These are phyloP conservation scores for Danielia reshetovae DNA, from an alignment of 805 yeast species.

Conservation along the genomic window DNA sequence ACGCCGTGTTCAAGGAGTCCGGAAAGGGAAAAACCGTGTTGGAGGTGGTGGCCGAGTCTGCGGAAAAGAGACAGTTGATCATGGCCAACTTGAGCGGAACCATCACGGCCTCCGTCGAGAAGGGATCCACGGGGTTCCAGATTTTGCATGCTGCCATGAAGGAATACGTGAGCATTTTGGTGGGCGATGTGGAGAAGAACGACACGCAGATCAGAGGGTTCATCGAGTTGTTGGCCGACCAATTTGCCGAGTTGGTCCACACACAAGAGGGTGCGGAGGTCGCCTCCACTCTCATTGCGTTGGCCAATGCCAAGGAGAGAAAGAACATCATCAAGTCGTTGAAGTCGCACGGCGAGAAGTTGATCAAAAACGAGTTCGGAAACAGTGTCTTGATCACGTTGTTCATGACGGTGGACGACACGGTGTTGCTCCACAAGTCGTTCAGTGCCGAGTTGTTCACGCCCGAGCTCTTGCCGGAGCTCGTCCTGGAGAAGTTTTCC, in stretches of 20 bases:
- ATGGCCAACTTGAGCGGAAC: slow-evolving; percentile 75
- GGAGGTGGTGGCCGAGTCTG: slow-evolving; percentile 61
- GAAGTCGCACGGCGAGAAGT: slow-evolving; percentile 69
- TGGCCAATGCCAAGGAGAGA: slow-evolving; percentile 90
- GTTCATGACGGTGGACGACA: slow-evolving; percentile 89
- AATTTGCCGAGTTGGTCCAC: slow-evolving; percentile 91
- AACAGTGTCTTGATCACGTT: slow-evolving; percentile 73
- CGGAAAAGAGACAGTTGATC: slow-evolving; percentile 75
- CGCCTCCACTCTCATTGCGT: slow-evolving; percentile 74
- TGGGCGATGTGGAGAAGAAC: slow-evolving; percentile 40
- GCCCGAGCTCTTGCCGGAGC: slow-evolving; percentile 47
- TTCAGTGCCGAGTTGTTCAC: slow-evolving; percentile 55
- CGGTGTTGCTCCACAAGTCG: slow-evolving; percentile 74
- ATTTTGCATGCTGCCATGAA: slow-evolving; percentile 94
- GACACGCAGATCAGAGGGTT: slow-evolving; percentile 71
- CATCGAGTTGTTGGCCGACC: slow-evolving; percentile 79
- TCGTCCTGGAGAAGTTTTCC: slow-evolving; percentile 69
- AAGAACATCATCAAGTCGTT: slow-evolving; percentile 69
- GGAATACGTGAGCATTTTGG: slow-evolving; percentile 74
- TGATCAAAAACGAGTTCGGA: slow-evolving; percentile 84
- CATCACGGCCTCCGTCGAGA: slow-evolving; percentile 85
- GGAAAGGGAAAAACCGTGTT: slow-evolving; percentile 59
- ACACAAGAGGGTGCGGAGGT: slow-evolving; percentile 94
- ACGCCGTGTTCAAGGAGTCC: slow-evolving; percentile 80
- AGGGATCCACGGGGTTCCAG: slow-evolving; percentile 95